phyloP scores from a whole-genome alignment of 805 yeast species.

The Yarrowia deformans region DNA sequence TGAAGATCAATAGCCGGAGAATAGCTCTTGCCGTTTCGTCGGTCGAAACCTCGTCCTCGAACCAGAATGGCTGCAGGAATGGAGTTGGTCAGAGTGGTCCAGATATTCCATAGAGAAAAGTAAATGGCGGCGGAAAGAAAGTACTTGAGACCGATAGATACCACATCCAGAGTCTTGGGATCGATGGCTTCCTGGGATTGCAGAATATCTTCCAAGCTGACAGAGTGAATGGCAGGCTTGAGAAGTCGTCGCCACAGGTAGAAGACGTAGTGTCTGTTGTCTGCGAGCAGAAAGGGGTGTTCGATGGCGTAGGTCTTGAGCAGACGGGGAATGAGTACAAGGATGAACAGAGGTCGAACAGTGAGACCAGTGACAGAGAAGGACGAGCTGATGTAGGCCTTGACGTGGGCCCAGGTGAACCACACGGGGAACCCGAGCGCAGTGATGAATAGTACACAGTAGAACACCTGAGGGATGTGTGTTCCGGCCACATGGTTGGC shows the following conservation, averaged over 20 bases:
- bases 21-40: constrained; percentile 18
- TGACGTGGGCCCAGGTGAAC: constrained; percentile 53
- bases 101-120: constrained; percentile 52
- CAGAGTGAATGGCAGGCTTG: constrained; percentile 48
- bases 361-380: constrained; percentile 39
- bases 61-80: constrained; percentile 14
- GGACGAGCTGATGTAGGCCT: constrained; percentile 6
- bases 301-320: constrained; percentile 59
- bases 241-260: constrained; percentile 79
- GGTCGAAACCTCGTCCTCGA: constrained; percentile 24
- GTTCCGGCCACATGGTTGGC: constrained; percentile 75
- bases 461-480: constrained; percentile 82
- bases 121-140: constrained; percentile 43
- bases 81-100: constrained; percentile 47
- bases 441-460: constrained; percentile 70
- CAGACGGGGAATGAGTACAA: constrained; percentile 18
- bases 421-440: constrained; percentile 79
- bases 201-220: constrained; percentile 10
- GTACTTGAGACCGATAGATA: constrained; percentile 37
- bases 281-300: constrained; percentile 92
- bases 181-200: constrained; percentile 8
- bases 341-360: constrained; percentile 16
- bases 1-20: constrained; percentile 30
- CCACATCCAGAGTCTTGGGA: constrained; percentile 63
- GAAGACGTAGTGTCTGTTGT: constrained; percentile 92